Base-by-base conservation (phyloP, 495 filamentous ascomycete species). In the Amniculicola lignicola region DNA sequence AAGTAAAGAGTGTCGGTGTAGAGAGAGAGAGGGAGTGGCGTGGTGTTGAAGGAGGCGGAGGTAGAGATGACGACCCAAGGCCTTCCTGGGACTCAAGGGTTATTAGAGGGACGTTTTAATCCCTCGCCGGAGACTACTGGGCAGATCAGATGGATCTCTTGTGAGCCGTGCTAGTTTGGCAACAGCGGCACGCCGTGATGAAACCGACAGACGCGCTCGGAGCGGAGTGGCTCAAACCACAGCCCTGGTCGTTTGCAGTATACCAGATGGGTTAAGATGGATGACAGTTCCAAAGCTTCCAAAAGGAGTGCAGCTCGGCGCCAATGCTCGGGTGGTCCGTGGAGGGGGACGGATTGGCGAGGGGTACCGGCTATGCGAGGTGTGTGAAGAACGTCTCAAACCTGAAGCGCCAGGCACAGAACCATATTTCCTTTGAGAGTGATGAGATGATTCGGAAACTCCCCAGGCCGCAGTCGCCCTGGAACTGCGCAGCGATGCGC, bases 1-100 rank as follows among this genome's bases (percentile, higher is more conserved):
- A 62, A 62, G 59, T 48, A 61, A 61, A 54, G 61, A 64, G 23
- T 54, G 61, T 50, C 49, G 41, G 55, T 52, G 61, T 59, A 55
- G 51, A 54, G 36, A 36, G 54, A 59, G 49, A 42, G 43, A 29
- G 27, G 51, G 37, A 42, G 52, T 50, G 53, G 51, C 35, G 50
- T 43, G 43, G 51, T 55, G 28, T 51, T 16, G 45, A 29, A 27
- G 41, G 28, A 45, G 43, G 57, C 41, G 51, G 48, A 49, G 37
- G 50, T 49, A 37, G 35, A 49, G 60, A 55, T 62, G 44, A 57
- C 54, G 48, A 48, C 22, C 15, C 37, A 40, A 46, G 57, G 46
- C 33, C 45, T 39, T 39, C 44, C 41, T 23, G 55, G 55, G 55
- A 36, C 33, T 33, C 44, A 52, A 51, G 61, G 43, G 51, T 57